Conservation (phyloP, 345 rosid genomes). For the Carallia pectinifolia region DNA sequence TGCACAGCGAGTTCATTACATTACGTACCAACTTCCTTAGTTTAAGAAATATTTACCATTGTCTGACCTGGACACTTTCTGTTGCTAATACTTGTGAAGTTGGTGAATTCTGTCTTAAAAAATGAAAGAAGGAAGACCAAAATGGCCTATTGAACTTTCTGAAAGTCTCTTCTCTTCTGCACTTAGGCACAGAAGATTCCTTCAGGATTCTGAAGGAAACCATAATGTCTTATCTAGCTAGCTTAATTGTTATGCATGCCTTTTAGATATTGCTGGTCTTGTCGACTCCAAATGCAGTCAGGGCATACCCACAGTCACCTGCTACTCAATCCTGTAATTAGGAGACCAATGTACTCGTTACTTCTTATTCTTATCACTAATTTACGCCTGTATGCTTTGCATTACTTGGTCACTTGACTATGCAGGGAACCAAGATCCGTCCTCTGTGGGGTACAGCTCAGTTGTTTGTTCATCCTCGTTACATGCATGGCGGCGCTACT, state of each 20-base stretch:
- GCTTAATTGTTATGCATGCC: too few species aligned
- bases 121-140: too few species aligned
- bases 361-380: neutral
- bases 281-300: neutral
- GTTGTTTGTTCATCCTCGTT: conserved; percentile 88
- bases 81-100: too few species aligned
- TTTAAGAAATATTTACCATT: neutral
- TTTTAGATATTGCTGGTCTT: too few species aligned
- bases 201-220: too few species aligned
- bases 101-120: too few species aligned
- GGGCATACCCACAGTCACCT: neutral
- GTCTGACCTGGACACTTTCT: neutral
- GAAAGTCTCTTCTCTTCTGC: neutral
- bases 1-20: too few species aligned
- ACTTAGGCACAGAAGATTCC: neutral
- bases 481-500: conserved; percentile 97
- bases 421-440: conserved; percentile 67
- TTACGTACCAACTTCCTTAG: too few species aligned
- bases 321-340: neutral
- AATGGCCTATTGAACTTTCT: too few species aligned
- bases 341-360: neutral
- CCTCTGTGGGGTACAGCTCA: conserved; percentile 98
- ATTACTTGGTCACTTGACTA: neutral
- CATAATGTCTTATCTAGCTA: too few species aligned
- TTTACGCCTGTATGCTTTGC: neutral